Conservation (phyloP, 495 filamentous ascomycete genomes). For the Talaromyces trachyspermus region DNA sequence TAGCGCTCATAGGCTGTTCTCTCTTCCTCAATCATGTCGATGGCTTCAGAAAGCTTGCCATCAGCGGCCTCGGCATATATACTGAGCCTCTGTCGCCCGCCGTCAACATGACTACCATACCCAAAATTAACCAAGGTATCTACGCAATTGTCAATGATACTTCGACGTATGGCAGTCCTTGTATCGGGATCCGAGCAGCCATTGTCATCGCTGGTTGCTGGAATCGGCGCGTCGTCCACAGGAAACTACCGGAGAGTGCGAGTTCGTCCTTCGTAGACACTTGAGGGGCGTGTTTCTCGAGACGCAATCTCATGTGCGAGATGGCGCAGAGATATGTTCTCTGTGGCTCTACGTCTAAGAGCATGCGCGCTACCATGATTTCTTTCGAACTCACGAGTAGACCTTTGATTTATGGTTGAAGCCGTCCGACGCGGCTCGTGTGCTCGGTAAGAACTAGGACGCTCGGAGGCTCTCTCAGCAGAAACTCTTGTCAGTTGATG, state of each 20-base stretch:
- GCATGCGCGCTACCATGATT: neutral
- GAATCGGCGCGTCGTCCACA: conserved; percentile 17
- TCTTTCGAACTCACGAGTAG: neutral
- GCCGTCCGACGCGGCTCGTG: neutral
- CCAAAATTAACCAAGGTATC: conserved; percentile 39
- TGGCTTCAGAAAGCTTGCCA: conserved; percentile 39
- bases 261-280: conserved; percentile 1
- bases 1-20: conserved; percentile 35
- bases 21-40: conserved; percentile 54
- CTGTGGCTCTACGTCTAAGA: conserved; percentile 24
- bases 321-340: conserved; percentile 18
- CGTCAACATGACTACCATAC: conserved; percentile 37
- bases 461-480: neutral
- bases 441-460: neutral
- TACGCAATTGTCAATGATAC: conserved; percentile 39
- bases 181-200: neutral
- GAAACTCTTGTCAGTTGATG: neutral
- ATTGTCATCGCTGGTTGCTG: neutral
- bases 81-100: conserved; percentile 36
- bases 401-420: neutral
- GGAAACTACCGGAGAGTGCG: conserved; percentile 23
- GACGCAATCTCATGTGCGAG: conserved; percentile 11
- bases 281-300: conserved; percentile 4
- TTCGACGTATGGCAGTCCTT: conserved; percentile 9
- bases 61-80: conserved; percentile 46